phyloP scores from a whole-genome alignment of 1,139 yeast species.

The Diutina pseudorugosa region DNA sequence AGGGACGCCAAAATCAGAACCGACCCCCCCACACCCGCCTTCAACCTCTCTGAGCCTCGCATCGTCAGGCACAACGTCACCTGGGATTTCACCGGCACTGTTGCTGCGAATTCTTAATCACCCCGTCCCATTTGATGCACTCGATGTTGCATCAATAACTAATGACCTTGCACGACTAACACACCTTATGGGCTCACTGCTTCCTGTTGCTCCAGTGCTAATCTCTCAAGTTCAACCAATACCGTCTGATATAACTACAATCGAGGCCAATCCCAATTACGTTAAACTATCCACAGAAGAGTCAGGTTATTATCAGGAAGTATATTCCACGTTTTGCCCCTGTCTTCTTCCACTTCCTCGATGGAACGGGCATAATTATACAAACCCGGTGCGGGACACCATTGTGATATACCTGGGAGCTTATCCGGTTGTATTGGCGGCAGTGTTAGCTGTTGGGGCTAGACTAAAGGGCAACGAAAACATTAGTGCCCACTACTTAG shows the following conservation, averaged over 20 bases:
- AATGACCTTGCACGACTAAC: background rate
- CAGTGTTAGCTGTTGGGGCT: conserved; percentile 67
- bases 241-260: conserved; percentile 3
- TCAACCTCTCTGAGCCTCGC: background rate
- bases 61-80: background rate
- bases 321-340: conserved; percentile 46
- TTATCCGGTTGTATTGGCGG: conserved; percentile 55
- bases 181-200: background rate
- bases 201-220: background rate
- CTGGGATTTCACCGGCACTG: background rate
- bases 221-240: conserved; percentile 16
- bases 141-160: background rate
- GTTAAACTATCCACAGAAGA: conserved; percentile 13
- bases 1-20: background rate
- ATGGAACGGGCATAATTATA: conserved; percentile 21
- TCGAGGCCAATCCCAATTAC: background rate
- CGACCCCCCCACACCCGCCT: background rate
- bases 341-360: conserved; percentile 53
- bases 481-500: background rate
- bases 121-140: background rate
- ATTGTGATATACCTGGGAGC: conserved; percentile 45
- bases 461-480: conserved; percentile 15
- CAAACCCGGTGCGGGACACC: conserved; percentile 57
- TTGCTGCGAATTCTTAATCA: background rate
- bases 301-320: conserved; percentile 29